Conservation (phyloP, 2,329 filamentous ascomycete species). For the Apiospora malaysiana region DNA sequence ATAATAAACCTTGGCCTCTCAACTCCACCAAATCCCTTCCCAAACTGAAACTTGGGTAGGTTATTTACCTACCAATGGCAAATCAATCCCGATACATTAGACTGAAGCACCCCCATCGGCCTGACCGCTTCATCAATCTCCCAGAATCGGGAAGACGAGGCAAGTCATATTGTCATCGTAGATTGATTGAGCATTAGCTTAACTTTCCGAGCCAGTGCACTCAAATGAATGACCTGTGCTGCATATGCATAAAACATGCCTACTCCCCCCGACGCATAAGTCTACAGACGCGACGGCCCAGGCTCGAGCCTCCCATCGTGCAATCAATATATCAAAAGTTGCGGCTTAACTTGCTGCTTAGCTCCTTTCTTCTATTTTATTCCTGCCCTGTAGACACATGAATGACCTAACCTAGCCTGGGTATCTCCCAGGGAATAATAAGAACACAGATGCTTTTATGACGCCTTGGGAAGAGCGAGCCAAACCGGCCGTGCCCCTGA, state of each 20-base stretch:
- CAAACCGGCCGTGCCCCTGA: neutral
- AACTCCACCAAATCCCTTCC: neutral
- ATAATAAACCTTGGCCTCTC: too few species aligned
- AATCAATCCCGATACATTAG: neutral
- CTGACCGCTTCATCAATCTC: slow-evolving; percentile 7
- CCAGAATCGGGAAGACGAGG: neutral
- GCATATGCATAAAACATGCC: too few species aligned
- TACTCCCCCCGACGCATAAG: neutral
- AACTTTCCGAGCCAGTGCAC: too few species aligned
- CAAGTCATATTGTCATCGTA: neutral
- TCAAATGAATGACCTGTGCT: too few species aligned
- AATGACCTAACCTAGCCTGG: neutral
- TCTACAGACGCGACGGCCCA: neutral
- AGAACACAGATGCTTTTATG: neutral
- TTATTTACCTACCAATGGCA: too few species aligned
- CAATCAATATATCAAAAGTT: neutral
- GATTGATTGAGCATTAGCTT: neutral
- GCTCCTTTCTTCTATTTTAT: neutral
- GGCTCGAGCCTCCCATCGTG: too few species aligned
- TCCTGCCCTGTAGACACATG: neutral
- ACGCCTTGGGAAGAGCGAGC: slow-evolving; percentile 1
- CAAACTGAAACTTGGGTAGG: neutral
- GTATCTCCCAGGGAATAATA: neutral
- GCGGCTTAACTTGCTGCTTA: neutral
- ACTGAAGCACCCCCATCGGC: neutral